Conservation (phyloP, 2,329 filamentous ascomycete genomes). For the Sarocladium strictum region DNA sequence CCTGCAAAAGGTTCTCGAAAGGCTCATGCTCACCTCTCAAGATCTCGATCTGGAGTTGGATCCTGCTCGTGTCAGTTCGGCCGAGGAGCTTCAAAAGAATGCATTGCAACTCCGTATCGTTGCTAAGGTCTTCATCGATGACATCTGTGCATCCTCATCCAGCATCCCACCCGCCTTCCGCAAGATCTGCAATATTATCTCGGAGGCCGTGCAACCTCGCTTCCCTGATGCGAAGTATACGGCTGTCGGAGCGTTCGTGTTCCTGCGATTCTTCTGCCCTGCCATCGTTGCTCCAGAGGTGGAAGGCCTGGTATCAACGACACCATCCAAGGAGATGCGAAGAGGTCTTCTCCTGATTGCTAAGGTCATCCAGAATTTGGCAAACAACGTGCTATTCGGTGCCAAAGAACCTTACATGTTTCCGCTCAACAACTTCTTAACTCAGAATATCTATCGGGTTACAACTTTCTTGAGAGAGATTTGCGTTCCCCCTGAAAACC, state of each 20-base stretch:
- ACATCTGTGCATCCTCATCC: slow-evolving; percentile 58
- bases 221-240: slow-evolving; percentile 68
- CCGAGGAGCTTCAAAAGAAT: slow-evolving; percentile 61
- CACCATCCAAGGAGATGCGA: slow-evolving; percentile 64
- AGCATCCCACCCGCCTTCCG: slow-evolving; percentile 59
- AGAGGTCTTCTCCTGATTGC: slow-evolving; percentile 63
- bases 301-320: slow-evolving; percentile 55
- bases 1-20: slow-evolving; percentile 60
- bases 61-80: slow-evolving; percentile 52
- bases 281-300: slow-evolving; percentile 65
- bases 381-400: slow-evolving; percentile 66
- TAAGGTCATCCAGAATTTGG: slow-evolving; percentile 65
- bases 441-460: slow-evolving; percentile 61
- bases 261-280: slow-evolving; percentile 66
- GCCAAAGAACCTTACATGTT: slow-evolving; percentile 70
- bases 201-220: slow-evolving; percentile 53
- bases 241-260: slow-evolving; percentile 65
- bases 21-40: slow-evolving; percentile 60
- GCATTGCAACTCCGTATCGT: slow-evolving; percentile 60
- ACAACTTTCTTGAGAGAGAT: slow-evolving; percentile 63
- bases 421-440: slow-evolving; percentile 62
- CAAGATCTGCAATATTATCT: slow-evolving; percentile 64
- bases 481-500: slow-evolving; percentile 46
- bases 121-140: slow-evolving; percentile 65
- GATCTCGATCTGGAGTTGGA: slow-evolving; percentile 64